Conservation (phyloP, 2,329 filamentous ascomycete genomes). For the Exserohilum rostratum region DNA sequence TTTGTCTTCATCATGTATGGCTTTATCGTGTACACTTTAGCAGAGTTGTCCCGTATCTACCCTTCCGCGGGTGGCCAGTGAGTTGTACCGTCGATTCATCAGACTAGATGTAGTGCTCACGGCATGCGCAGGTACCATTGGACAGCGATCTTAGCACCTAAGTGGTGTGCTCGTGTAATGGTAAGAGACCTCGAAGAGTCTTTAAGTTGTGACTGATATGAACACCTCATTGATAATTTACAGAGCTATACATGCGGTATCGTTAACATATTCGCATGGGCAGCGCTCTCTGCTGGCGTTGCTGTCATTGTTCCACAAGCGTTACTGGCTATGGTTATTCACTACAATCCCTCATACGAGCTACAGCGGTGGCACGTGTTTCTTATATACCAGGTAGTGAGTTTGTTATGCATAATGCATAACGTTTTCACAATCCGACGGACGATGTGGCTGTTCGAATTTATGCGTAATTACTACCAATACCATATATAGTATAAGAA, state of each 20-base stretch:
- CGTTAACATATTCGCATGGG: constrained; percentile 26
- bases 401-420: constrained; percentile 17
- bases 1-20: neutral
- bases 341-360: constrained; percentile 14
- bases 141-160: neutral
- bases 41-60: neutral
- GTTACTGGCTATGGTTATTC: constrained; percentile 15
- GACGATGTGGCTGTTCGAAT: constrained; percentile 18
- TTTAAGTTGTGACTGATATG: neutral
- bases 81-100: neutral
- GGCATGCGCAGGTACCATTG: neutral
- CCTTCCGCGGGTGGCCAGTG: neutral
- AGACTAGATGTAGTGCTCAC: neutral
- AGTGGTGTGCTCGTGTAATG: neutral
- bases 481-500: neutral
- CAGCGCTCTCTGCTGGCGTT: constrained; percentile 20
- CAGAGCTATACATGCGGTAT: constrained; percentile 26
- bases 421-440: constrained; percentile 22
- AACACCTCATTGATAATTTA: neutral
- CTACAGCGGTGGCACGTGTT: constrained; percentile 23
- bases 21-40: neutral
- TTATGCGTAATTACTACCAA: neutral
- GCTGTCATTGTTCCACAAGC: constrained; percentile 24
- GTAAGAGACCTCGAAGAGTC: neutral
- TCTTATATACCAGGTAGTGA: constrained; percentile 21